Evolutionary conservation across 225 moss, liverwort and hornwort species (phyloP), one percentile per base, ranked within the genome.

Genomic region (Rhytidiadelphus loreus): DNA sequence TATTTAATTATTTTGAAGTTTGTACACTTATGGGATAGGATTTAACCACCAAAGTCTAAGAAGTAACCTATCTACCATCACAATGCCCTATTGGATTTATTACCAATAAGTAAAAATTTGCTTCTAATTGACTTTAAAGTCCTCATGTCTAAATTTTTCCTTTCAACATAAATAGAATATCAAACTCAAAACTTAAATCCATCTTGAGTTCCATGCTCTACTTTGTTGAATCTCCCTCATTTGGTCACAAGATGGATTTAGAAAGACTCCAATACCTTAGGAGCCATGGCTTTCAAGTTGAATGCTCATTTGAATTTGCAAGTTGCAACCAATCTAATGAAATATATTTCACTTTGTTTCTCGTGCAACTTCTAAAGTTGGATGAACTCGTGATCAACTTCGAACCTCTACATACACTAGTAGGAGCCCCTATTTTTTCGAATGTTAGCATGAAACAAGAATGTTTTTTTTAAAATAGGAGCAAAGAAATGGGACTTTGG

Each of bases 201-300:
- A 43, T 16, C 2, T 43, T 0, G 0, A 71, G 2, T 41, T 70
- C 4, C 3, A 9, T 28, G 16, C 2, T 43, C 16, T 43, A 43
- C 3, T 71, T 71, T 43, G 16, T 16, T 43, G 71, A 71, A 9
- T 43, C 2, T 71, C 43, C 16, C 1, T 71, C 43, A 71, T 43
- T 71, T 43, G 8, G 5, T 43, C 2, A 43, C 16, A 26, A 9
- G 3, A 43, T 71, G 9, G 6, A 43, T 44, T 43, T 3, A 5
- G 0, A 43, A 43, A 75, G 21, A 50, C 3, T 75, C 3, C 12
- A 50, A 33, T 21, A 75, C 8, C 12, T 75, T 50, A 8, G 1
- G 3, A 33, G 3, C n/a, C n/a, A n/a, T n/a, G 32, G 6, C 17
- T 75, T 33, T 50, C 13, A 76, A 50, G 33, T 75, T 33, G 7